Evolutionary conservation across 2,329 filamentous ascomycete genomes (phyloP).

Genomic region (Xylariaceae sp.): DNA sequence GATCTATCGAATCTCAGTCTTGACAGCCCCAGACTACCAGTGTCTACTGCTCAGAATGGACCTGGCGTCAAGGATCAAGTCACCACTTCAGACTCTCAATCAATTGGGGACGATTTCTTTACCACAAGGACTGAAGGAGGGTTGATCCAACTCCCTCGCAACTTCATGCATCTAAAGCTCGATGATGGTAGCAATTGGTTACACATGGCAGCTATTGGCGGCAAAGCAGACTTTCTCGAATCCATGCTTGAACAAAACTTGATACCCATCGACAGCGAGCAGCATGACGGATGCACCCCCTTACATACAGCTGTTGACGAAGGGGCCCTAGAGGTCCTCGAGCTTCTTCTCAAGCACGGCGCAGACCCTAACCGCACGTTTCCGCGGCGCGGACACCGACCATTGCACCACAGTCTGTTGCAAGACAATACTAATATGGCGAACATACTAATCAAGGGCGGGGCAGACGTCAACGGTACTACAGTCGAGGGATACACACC

Average conservation of each 20-base stretch:
- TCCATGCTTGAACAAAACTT: neutral
- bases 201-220: conserved; percentile 1
- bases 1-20: too few relatives aligned
- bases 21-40: too few relatives aligned
- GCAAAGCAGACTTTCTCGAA: neutral
- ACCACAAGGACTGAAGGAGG: neutral
- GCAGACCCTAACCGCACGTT: conserved; percentile 4
- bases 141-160: neutral
- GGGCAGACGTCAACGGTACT: conserved; percentile 3
- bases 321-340: neutral
- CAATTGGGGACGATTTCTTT: neutral
- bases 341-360: neutral
- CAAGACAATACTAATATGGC: neutral
- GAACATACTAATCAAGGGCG: neutral
- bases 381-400: neutral
- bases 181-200: conserved; percentile 1
- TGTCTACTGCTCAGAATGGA: too few relatives aligned
- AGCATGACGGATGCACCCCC: conserved; percentile 3
- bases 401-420: neutral
- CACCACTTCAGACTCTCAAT: too few relatives aligned
- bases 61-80: too few relatives aligned
- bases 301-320: conserved; percentile 1
- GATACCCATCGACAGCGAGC: conserved; percentile 1
- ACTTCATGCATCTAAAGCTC: neutral
- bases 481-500: conserved; percentile 1